Conservation (phyloP, 257 asterid genomes). For the Solanum acaule region DNA sequence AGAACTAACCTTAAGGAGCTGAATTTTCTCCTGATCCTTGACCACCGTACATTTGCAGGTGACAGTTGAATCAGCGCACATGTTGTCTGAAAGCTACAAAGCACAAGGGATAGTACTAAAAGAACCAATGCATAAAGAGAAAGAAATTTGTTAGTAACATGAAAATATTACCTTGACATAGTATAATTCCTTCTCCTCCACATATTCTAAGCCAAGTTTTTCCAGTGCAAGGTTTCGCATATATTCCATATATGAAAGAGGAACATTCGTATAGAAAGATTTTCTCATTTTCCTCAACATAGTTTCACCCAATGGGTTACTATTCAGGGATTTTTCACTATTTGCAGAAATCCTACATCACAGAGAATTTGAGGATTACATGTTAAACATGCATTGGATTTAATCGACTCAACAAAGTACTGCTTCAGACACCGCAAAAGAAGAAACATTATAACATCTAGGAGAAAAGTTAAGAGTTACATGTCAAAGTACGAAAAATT, state of each 20-base stretch:
- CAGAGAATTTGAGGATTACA: background rate
- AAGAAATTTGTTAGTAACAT: background rate
- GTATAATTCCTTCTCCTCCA: conserved; percentile 26
- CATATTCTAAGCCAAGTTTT: conserved; percentile 13
- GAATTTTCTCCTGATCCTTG: conserved; percentile 15
- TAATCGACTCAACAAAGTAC: background rate
- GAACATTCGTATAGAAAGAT: conserved; percentile 30
- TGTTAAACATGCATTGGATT: background rate
- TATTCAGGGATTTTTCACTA: conserved; percentile 11
- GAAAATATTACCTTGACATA: conserved; percentile 21
- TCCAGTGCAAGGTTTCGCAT: conserved; percentile 18
- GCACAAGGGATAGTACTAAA: background rate
- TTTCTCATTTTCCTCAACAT: conserved; percentile 13
- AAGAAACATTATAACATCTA: background rate
- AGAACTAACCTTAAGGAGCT: conserved; percentile 31
- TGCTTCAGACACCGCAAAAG: background rate
- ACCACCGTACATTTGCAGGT: conserved; percentile 33
- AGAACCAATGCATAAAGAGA: background rate
- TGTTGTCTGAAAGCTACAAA: conserved; percentile 27
- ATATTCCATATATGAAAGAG: conserved; percentile 24
- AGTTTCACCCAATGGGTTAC: conserved; percentile 4
- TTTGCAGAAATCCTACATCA: conserved; percentile 20
- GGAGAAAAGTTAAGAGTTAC: background rate
- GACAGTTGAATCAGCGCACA: conserved; percentile 24
- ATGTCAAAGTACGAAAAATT: background rate